Base-by-base conservation (phyloP, 257 asterid genomes). In the Solanum chmielewskii region DNA sequence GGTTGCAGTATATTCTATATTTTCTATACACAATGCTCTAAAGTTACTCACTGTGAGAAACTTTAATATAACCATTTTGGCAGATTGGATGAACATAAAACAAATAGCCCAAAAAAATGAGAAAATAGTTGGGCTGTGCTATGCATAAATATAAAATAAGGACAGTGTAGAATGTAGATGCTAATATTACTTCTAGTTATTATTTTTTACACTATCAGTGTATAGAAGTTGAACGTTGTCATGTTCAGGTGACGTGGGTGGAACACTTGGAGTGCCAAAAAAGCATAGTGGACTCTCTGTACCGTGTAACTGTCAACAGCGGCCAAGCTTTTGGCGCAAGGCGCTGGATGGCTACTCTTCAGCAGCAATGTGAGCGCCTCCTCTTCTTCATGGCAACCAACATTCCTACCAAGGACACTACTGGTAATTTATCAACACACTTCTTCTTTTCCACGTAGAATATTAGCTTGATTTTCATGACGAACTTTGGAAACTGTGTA, bases 321-420 rank as follows among this genome's bases (percentile, higher is more conserved):
- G 96, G 99, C n/a, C 88, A 90, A 23, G 99, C 96, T 1, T 97
- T 95, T 73, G 97, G 99, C 2, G 99, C 98, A 66, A 94, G 90
- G 90, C 99, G 88, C 78, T 97, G 99, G 99, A 86, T 97, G 66
- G 91, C 98, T 10, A 93, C 96, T 9, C 78, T 97, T 92, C 96
- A 94, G 86, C 97, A 90, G 83, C 97, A 95, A 88, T 94, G 85
- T 18, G 85, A 81, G 68, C 85, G 85, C 29, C 85, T 81, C 20
- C 93, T 93, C 62, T 97, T 96, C 91, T 93, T 87, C 88, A 90
- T 94, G 91, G 99, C 98, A 25, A 95, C 98, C 71, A 95, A 96
- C 86, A 94, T 95, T 82, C 99, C 98, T 21, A 83, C 93, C 16
- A 96, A 90, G 89, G 98, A 96, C 90, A 94, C 98, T 42, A 91